Percentiles rank a stretch among this genome's conserved stretches.
Evolutionary conservation across 1,284 basidiomycete species (phyloP).

Genomic region (Cryptococcus sp.): DNA sequence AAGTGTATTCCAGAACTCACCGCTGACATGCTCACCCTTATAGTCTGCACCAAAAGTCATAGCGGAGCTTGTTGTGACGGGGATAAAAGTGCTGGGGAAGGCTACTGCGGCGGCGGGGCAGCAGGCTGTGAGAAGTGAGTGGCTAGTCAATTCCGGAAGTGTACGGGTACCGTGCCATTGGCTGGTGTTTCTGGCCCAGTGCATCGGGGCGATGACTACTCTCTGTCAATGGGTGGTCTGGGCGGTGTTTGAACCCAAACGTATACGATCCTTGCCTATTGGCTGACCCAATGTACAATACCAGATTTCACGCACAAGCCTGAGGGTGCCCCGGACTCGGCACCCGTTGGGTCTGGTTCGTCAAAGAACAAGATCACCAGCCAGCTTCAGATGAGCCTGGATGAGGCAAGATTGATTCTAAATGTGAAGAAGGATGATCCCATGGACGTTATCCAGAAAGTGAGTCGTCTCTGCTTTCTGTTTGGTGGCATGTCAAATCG

Average conservation of each 20-base stretch:
- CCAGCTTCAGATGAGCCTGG: slow-evolving; percentile 88
- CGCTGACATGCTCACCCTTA: no score
- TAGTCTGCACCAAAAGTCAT: slow-evolving; percentile 40
- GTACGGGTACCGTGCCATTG: slow-evolving; percentile 1
- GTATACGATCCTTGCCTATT: not conserved
- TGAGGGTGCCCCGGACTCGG: slow-evolving; percentile 41
- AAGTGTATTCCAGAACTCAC: no score
- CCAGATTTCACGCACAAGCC: slow-evolving; percentile 79
- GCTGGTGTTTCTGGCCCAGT: not conserved
- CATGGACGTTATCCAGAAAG: slow-evolving; percentile 69
- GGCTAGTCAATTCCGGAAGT: not conserved
- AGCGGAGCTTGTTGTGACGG: slow-evolving; percentile 35
- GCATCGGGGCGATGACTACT: not conserved
- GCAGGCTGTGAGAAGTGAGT: slow-evolving; percentile 89
- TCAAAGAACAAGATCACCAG: slow-evolving; percentile 49
- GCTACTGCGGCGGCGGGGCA: slow-evolving; percentile 85
- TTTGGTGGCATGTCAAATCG: not conserved
- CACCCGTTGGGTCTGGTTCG: slow-evolving; percentile 27
- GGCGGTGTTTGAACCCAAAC: not conserved
- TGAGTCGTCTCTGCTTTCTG: slow-evolving; percentile 46
- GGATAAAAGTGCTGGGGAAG: slow-evolving; percentile 63
- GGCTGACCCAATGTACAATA: not conserved
- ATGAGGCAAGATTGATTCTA: slow-evolving; percentile 91
- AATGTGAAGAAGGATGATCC: slow-evolving; percentile 77
- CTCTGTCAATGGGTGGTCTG: no score